Base-by-base conservation (phyloP, 2,329 filamentous ascomycete species). In the Akanthomyces uredinophilus region DNA sequence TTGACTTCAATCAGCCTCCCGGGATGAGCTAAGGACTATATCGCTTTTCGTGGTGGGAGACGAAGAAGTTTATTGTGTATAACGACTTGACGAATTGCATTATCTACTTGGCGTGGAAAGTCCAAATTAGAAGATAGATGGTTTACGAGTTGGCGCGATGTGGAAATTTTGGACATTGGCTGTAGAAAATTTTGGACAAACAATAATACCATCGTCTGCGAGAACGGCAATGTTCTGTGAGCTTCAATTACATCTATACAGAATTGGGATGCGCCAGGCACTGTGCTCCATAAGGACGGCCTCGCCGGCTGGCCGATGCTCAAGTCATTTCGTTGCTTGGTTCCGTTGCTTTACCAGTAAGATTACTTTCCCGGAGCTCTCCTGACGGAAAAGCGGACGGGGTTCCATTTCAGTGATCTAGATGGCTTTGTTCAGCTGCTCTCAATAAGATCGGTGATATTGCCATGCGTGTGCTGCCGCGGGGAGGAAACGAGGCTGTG, bases 1-100 rank as follows among this genome's bases (percentile, higher is more conserved):
- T 73, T 65, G 71, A 73, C 62, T 74, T 73, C 62, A 72, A 70
- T 44, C 68, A 73, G 44, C 56, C 59, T 32, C 60, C 60, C n/a
- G 62, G 47, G 13, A 41, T 56, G 51, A 29, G 32, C 16, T 56
- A 29, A 51, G 22, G 14, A 41, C 7, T 32, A 29, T 29, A 29
- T 29, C 1, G 27, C 6, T 29, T 29, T 29, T 4, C 27, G 27
- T 39, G 37, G 37, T 3, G 27, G 22, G 32, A 8, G 10, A 11
- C 4, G 32, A 18, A 32, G 47, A 50, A 22, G 47, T 13, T 5
- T 13, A 29, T 49, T 5, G 8, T 13, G 6, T 32, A 16, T 24
- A 50, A 50, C 24, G 24, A 32, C 24, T 13, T 11, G 47, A 32
- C 22, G 22, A 47, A 7, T 13, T 16, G n/a, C n/a, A 39, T 39